Evolutionary conservation across 345 rosid species (phyloP), one percentile per base, ranked within the genome.

Genomic region (Trapa incisa): DNA sequence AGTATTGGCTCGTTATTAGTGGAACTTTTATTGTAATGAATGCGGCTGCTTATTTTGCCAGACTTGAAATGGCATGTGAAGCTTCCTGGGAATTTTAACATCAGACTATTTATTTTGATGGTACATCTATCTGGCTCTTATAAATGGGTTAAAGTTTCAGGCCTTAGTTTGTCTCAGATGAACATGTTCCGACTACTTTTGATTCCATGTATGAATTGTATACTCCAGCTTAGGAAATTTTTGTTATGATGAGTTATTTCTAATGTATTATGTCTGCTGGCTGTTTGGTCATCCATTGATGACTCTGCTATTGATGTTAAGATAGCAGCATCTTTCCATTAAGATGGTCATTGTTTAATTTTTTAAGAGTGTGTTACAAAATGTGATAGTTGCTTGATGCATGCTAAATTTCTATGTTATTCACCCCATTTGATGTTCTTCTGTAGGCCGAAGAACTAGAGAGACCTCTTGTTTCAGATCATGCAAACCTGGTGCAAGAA

Each of bases 401-500:
- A 22, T 66, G 47, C n/a, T n/a, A 54, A 54, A 54, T 54, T 33
- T 63, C 13, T 47, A 42, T 56, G 64, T 62, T 29, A 57, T 47
- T 58, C 45, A 17, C 60, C 22, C 63, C 9, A 39, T 65, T 58
- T 17, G 45, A 47, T 39, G 57, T 32, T 71, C 71, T 71, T 56
- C 43, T 67, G 64, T 70, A 90, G 96, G 78, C 66, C 22, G 88
- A 75, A 53, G 96, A 86, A 54, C 76, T 89, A 71, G 92, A 87
- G 70, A 79, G 91, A 73, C 93, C 95, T 36, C 93, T 94, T 73
- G 72, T 91, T 39, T 74, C 87, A 14, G 87, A 86, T 74, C 76
- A 74, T 64, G 88, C 52, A 7, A 77, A 75, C 54, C 41, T 71
- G 67, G 67, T 72, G 67, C 80, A 35, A 56, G 84, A 78, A 22